A percentile compares a stretch with the other conserved stretches of the same genome.
Evolutionary conservation across 257 asterid genomes (phyloP).

Genomic region (Solanum ossicruentum): DNA sequence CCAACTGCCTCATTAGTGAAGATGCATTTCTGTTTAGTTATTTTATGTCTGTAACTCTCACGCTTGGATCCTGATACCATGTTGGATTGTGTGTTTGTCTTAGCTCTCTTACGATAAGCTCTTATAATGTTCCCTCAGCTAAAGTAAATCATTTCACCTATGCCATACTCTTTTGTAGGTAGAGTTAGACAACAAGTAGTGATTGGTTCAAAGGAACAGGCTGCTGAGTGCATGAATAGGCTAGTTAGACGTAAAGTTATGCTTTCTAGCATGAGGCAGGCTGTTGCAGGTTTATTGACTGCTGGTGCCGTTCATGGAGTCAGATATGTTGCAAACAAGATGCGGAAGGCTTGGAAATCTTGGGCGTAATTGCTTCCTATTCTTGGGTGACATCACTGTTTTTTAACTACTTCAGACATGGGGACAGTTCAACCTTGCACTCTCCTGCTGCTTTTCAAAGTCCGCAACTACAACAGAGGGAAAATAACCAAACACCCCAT

Average conservation of each 20-base stretch:
- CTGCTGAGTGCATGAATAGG: conserved; percentile 48
- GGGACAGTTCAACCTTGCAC: neutral
- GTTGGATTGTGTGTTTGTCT: neutral
- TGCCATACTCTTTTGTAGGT: conserved; percentile 14
- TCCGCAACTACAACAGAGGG: neutral
- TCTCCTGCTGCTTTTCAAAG: neutral
- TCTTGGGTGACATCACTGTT: neutral
- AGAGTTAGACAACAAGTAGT: conserved; percentile 16
- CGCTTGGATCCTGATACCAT: neutral
- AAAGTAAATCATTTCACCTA: neutral
- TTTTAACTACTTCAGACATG: neutral
- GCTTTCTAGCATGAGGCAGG: conserved; percentile 89
- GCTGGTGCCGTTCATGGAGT: conserved; percentile 61
- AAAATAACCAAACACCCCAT: neutral
- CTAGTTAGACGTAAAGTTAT: conserved; percentile 62
- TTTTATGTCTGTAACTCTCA: neutral
- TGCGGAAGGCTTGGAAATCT: conserved; percentile 80
- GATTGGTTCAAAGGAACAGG: conserved; percentile 53
- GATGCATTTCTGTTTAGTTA: neutral
- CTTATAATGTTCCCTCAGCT: neutral
- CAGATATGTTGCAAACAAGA: conserved; percentile 56
- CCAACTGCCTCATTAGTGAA: neutral
- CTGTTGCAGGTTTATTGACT: conserved; percentile 78
- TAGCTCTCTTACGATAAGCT: neutral
- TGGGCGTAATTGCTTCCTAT: conserved; percentile 12